Conservation (phyloP, 169 alveolate species). For the Amoebophrya sp. region DNA sequence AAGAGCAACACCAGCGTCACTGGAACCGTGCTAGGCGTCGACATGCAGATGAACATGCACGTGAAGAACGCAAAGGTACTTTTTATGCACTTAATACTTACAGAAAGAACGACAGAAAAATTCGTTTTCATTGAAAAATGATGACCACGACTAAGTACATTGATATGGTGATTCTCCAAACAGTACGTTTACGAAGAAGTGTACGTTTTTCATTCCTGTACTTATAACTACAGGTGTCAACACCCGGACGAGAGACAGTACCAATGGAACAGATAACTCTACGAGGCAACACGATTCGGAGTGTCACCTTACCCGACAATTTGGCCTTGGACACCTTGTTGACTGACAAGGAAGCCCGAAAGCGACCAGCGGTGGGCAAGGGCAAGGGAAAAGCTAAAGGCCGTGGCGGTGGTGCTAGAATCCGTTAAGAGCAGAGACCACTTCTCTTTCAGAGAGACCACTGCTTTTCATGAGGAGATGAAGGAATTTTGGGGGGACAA, state of each 20-base stretch:
- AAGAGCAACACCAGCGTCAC: neutral
- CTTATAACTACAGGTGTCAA: neutral
- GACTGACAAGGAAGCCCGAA: neutral
- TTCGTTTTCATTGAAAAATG: too few species aligned
- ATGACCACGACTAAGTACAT: neutral
- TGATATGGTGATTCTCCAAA: neutral
- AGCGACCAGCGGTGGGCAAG: neutral
- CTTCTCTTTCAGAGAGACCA: too few species aligned
- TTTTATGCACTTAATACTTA: neutral
- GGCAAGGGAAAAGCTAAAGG: neutral
- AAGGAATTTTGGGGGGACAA: too few species aligned
- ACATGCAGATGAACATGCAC: slow-evolving; percentile 20
- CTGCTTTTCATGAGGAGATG: too few species aligned
- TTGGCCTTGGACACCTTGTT: neutral
- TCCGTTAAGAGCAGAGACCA: too few species aligned
- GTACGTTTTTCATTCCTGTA: neutral
- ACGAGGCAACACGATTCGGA: neutral
- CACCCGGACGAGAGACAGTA: neutral
- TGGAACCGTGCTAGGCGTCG: neutral
- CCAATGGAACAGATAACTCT: neutral
- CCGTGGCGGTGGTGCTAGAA: neutral
- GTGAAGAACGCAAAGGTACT: slow-evolving; percentile 12
- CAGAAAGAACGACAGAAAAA: neutral
- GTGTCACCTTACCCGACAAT: neutral
- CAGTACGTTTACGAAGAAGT: too few species aligned